Conservation (phyloP, 208 protist genomes). For the Paratrypanosoma confusum region DNA sequence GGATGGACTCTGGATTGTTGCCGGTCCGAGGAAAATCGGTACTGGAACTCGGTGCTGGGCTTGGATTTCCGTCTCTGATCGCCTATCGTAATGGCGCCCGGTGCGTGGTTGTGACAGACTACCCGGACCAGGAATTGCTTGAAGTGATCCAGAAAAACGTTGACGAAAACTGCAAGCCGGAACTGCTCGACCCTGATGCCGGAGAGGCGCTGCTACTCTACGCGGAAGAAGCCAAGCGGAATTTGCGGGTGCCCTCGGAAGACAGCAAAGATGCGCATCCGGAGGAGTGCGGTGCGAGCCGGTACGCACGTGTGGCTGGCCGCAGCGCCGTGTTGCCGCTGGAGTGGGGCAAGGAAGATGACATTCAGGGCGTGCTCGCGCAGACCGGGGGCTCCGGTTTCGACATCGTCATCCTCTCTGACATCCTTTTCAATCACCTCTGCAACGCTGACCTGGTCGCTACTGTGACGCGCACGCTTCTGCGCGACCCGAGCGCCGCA, state of each 20-base stretch:
- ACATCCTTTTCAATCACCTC: conserved; percentile 87
- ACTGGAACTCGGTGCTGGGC: conserved; percentile 78
- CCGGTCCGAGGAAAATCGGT: conserved; percentile 57
- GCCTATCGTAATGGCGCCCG: conserved; percentile 63
- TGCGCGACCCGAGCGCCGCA: conserved; percentile 23
- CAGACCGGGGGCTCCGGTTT: conserved; percentile 52
- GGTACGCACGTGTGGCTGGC: not conserved
- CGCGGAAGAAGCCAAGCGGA: conserved; percentile 1
- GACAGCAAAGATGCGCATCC: not conserved
- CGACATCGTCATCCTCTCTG: conserved; percentile 79
- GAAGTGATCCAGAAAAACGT: conserved; percentile 72
- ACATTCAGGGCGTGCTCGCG: conserved; percentile 48
- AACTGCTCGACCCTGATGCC: conserved; percentile 34
- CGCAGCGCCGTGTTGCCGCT: conserved; percentile 45
- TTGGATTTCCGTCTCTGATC: conserved; percentile 64
- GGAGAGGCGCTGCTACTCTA: conserved; percentile 10
- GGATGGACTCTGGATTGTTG: conserved; percentile 65
- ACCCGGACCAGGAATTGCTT: conserved; percentile 63
- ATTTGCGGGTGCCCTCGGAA: not conserved
- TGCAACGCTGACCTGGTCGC: conserved; percentile 79
- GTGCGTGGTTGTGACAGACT: conserved; percentile 70
- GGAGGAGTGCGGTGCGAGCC: not conserved
- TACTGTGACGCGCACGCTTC: conserved; percentile 42
- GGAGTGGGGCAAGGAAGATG: conserved; percentile 68
- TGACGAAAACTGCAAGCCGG: conserved; percentile 41